Percentiles rank a stretch among this genome's conserved stretches.
Conservation (phyloP, 208 protist genomes). For the Crithidia acanthocephali region DNA sequence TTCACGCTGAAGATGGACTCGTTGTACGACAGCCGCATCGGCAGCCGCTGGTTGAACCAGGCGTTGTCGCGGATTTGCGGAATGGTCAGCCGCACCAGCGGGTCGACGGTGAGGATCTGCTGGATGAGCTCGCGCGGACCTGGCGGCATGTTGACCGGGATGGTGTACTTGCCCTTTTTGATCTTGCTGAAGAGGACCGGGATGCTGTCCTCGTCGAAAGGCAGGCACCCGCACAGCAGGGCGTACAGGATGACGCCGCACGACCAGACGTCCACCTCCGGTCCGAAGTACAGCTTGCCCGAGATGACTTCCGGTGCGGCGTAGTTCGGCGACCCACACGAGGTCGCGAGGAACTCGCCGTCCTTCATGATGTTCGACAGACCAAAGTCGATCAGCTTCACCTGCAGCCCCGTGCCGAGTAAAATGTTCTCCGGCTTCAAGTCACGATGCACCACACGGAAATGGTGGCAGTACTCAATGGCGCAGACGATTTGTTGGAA, state of each 20-base stretch:
- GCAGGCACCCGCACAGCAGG: constrained; percentile 92
- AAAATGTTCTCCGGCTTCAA: constrained; percentile 96
- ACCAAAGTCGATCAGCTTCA: constrained; percentile 97
- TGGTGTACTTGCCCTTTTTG: constrained; percentile 84
- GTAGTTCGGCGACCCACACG: constrained; percentile 95
- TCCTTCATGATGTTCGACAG: constrained; percentile 95
- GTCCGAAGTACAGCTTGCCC: constrained; percentile 93
- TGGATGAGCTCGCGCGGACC: constrained; percentile 83
- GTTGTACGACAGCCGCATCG: constrained; percentile 78
- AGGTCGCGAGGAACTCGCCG: constrained; percentile 89
- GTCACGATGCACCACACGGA: constrained; percentile 93
- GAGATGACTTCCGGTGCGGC: constrained; percentile 95
- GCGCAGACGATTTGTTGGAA: constrained; percentile 99
- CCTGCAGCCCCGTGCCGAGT: constrained; percentile 85
- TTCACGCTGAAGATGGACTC: constrained; percentile 70
- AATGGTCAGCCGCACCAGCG: constrained; percentile 87
- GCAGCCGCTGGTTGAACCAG: constrained; percentile 90
- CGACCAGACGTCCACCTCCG: constrained; percentile 95
- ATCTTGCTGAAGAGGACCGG: constrained; percentile 94
- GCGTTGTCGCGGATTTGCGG: constrained; percentile 89
- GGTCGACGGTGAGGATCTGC: constrained; percentile 91
- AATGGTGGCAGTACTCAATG: constrained; percentile 98
- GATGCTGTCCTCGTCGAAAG: constrained; percentile 94
- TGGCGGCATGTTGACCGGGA: constrained; percentile 62
- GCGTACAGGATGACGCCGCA: constrained; percentile 96